Conservation (phyloP, 176 grass and related monocot species). For the Canna indica region DNA sequence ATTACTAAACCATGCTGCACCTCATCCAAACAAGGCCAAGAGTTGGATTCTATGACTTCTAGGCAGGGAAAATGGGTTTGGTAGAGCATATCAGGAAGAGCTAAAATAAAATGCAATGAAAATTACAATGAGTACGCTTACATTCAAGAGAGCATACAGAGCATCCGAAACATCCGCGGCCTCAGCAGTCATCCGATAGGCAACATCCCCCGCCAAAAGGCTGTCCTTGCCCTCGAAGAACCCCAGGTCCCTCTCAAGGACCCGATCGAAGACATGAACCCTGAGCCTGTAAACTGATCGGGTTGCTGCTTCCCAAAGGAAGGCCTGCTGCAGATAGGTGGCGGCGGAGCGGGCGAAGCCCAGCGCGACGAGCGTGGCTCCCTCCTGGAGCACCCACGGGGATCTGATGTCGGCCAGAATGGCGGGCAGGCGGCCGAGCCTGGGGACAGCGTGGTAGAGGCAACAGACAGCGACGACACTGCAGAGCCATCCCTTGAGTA, state of each 20-base stretch:
- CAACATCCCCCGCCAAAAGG: slow-evolving; percentile 45
- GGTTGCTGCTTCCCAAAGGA: slow-evolving; percentile 61
- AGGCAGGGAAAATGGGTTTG: too few relatives aligned
- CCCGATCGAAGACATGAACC: slow-evolving; percentile 48
- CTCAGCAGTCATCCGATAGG: slow-evolving; percentile 54
- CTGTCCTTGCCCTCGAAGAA: slow-evolving; percentile 55
- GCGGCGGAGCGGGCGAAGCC: slow-evolving; percentile 30
- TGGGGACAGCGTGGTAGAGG: slow-evolving; percentile 52
- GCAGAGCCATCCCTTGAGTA: slow-evolving; percentile 62
- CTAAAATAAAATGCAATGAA: neutral
- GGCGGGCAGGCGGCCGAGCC: slow-evolving; percentile 41
- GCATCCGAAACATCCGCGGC: slow-evolving; percentile 61
- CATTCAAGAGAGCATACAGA: slow-evolving; percentile 54
- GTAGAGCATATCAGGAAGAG: too few relatives aligned
- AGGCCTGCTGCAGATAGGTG: slow-evolving; percentile 43
- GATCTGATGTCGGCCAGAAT: slow-evolving; percentile 13
- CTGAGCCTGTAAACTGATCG: slow-evolving; percentile 34
- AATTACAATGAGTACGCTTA: slow-evolving; percentile 24
- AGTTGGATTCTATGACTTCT: neutral
- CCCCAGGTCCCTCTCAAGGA: slow-evolving; percentile 45
- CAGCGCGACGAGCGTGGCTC: slow-evolving; percentile 23
- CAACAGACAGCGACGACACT: slow-evolving; percentile 40
- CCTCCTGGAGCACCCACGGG: neutral
- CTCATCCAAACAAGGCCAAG: too few relatives aligned
- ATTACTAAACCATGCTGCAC: too few relatives aligned